Percentiles rank a stretch among this genome's conserved stretches.
Evolutionary conservation across 73 alveolate species (phyloP).

Genomic region (Paramecium biaurelia): DNA sequence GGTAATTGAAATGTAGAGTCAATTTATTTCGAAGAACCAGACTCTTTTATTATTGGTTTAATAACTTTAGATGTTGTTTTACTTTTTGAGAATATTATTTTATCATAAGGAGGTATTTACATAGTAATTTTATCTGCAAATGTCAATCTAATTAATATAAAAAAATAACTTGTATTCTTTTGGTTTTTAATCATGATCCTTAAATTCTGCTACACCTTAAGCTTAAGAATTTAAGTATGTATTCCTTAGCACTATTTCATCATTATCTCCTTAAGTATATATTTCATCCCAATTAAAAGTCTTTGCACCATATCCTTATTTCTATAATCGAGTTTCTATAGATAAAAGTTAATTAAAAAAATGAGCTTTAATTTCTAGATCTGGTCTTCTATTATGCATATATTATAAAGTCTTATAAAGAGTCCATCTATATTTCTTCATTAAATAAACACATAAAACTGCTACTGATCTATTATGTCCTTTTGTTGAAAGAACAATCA

Average conservation of each 20-base stretch:
- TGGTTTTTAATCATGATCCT: background rate
- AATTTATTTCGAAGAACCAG: background rate
- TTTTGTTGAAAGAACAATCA: conserved; percentile 72
- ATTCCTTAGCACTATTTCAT: background rate
- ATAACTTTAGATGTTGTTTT: background rate
- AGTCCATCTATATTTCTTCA: conserved; percentile 78
- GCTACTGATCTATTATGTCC: conserved; percentile 68
- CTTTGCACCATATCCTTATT: conserved; percentile 71
- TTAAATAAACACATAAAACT: conserved; percentile 67
- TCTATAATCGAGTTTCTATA: conserved; percentile 64
- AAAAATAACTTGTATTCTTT: background rate
- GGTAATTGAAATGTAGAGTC: background rate
- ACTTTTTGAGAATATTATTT: background rate
- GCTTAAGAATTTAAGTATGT: conserved; percentile 4
- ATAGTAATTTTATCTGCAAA: conserved; percentile 23
- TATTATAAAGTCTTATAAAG: conserved; percentile 74
- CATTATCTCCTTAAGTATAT: conserved; percentile 17
- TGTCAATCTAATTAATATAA: background rate
- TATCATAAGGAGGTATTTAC: conserved; percentile 48
- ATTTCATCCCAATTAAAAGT: conserved; percentile 77
- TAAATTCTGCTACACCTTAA: conserved; percentile 37
- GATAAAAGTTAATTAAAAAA: conserved; percentile 74
- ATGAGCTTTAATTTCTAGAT: conserved; percentile 78
- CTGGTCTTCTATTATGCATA: conserved; percentile 75
- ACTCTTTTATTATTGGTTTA: background rate